Percentiles rank a stretch among this genome's conserved stretches.
phyloP scores from a whole-genome alignment of 257 asterid species.

The Solanum paucissectum region DNA sequence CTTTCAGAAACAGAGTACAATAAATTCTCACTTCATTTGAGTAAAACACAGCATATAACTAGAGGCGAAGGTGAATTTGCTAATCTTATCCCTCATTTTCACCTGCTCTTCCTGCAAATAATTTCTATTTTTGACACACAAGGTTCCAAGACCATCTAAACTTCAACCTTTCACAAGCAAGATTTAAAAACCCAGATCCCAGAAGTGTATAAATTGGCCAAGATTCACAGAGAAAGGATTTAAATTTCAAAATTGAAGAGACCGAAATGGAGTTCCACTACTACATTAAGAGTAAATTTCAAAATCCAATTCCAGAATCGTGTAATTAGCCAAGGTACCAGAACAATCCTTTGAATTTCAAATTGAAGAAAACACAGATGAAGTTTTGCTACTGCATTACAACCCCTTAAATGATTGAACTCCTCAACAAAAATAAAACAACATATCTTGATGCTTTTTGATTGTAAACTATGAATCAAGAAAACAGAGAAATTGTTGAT shows the following conservation, averaged over 20 bases:
- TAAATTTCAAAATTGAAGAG: not conserved
- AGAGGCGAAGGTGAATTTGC: not conserved
- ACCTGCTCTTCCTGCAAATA: not conserved
- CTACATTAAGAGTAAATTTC: not conserved
- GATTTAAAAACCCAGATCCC: not conserved
- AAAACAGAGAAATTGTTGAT: not conserved
- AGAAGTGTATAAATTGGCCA: not conserved
- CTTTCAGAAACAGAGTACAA: not conserved
- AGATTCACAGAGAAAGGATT: not conserved
- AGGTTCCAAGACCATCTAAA: not conserved
- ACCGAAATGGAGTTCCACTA: not conserved
- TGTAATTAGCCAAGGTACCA: not conserved
- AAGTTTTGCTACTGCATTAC: not conserved
- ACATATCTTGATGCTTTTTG: not conserved
- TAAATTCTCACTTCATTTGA: not conserved
- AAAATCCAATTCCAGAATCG: not conserved
- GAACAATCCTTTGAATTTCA: not conserved
- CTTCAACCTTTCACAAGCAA: not conserved
- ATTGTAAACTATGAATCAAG: not conserved
- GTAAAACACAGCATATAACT: not conserved
- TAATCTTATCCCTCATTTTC: constrained; percentile 26
- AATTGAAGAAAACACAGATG: not conserved
- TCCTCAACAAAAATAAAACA: not conserved
- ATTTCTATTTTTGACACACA: not conserved
- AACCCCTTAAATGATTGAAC: not conserved